Percentiles rank a stretch among this genome's conserved stretches.
These are phyloP conservation scores for Millerago galiae DNA, from an alignment of 805 yeast species.

Conservation along the genomic window DNA sequence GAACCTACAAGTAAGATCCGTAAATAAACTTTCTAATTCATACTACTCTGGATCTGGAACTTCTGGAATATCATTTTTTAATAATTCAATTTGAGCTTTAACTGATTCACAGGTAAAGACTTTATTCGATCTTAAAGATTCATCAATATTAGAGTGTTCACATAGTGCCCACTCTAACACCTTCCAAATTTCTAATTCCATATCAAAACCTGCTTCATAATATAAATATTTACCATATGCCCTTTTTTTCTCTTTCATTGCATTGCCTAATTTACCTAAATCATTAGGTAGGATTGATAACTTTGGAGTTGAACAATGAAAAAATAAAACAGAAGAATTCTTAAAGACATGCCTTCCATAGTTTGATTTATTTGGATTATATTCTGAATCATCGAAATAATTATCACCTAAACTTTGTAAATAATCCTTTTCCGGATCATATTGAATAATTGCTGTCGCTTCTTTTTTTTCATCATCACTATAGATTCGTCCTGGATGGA, in stretches of 20 bases:
- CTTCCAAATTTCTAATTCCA: conserved; percentile 24
- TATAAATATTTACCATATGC: conserved; percentile 14
- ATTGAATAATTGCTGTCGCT: not conserved
- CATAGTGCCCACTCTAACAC: conserved; percentile 9
- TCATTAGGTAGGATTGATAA: conserved; percentile 20
- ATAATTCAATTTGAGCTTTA: not conserved
- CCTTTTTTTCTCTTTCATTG: conserved; percentile 15
- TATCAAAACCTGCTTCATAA: conserved; percentile 24
- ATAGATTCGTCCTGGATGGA: not conserved
- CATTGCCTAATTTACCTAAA: conserved; percentile 2
- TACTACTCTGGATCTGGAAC: not conserved
- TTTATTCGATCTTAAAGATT: not conserved
- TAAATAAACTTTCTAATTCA: too few relatives aligned
- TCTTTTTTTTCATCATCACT: not conserved
- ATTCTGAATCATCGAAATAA: not conserved
- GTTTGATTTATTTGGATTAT: conserved; percentile 8
- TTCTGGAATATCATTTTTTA: not conserved
- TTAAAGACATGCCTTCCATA: conserved; percentile 16
- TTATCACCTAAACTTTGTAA: not conserved
- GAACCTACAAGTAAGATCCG: too few relatives aligned
- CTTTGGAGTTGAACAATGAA: conserved; percentile 25
- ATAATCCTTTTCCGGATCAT: not conserved
- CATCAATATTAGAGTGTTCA: not conserved
- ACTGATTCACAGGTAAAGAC: not conserved
- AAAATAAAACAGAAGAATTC: conserved; percentile 19